A percentile compares a stretch with the other conserved stretches of the same genome.
phyloP scores from a whole-genome alignment of 805 yeast genomes.

The Lipomyces orientalis region DNA sequence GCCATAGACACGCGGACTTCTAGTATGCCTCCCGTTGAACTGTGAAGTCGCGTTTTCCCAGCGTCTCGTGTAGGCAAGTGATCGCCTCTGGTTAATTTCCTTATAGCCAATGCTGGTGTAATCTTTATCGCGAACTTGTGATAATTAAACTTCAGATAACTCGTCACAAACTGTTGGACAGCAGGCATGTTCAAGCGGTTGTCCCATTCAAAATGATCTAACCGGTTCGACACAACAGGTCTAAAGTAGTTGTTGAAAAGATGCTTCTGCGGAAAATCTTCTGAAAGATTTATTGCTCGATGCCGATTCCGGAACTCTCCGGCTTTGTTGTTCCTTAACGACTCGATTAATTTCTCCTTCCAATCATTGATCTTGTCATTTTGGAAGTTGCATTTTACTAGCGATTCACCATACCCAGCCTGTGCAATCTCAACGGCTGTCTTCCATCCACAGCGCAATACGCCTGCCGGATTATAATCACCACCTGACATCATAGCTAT shows the following conservation, averaged over 20 bases:
- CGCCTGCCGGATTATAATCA: constrained; percentile 39
- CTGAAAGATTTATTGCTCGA: constrained; percentile 26
- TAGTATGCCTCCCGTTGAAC: not conserved
- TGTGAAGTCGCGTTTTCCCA: not conserved
- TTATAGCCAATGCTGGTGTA: constrained; percentile 12
- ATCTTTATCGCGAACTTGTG: constrained; percentile 8
- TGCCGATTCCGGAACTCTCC: constrained; percentile 25
- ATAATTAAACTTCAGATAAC: not conserved
- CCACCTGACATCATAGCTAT: constrained; percentile 42
- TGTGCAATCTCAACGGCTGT: constrained; percentile 38
- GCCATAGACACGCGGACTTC: constrained; percentile 15
- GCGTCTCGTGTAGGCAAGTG: not conserved
- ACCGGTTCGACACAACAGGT: constrained; percentile 24
- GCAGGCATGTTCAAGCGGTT: not conserved
- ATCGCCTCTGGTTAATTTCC: constrained; percentile 8
- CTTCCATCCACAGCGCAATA: constrained; percentile 32
- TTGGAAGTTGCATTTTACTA: constrained; percentile 17
- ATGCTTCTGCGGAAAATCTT: constrained; percentile 30
- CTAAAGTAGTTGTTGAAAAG: constrained; percentile 24
- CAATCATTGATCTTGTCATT: constrained; percentile 20
- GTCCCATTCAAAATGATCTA: constrained; percentile 11
- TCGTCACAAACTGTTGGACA: not conserved
- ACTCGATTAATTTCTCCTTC: constrained; percentile 27
- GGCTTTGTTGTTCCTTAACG: constrained; percentile 20
- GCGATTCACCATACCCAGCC: constrained; percentile 35